These are phyloP conservation scores for Mycena indigotica DNA, from an alignment of 768 basidiomycete genomes.

Conservation along the genomic window DNA sequence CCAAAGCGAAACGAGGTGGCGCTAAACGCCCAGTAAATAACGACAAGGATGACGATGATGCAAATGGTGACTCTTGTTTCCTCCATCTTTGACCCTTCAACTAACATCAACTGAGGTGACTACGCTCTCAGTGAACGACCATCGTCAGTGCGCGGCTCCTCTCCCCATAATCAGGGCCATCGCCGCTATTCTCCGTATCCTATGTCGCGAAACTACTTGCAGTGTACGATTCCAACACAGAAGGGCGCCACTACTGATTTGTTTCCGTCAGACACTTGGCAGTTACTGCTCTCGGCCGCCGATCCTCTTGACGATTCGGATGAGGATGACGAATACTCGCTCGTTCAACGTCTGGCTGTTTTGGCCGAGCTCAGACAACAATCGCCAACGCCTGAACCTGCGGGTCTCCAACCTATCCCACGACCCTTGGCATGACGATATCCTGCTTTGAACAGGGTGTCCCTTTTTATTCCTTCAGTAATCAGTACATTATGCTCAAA, in stretches of 20 bases:
- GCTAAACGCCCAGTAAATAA: background rate
- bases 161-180: too few relatives aligned
- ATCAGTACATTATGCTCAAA: slow-evolving; percentile 25
- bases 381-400: slow-evolving; percentile 57
- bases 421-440: background rate
- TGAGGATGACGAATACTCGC: slow-evolving; percentile 58
- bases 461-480: slow-evolving; percentile 5
- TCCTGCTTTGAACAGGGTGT: background rate
- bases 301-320: slow-evolving; percentile 77
- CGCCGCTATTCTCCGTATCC: background rate
- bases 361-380: slow-evolving; percentile 60
- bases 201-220: slow-evolving; percentile 41
- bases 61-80: slow-evolving; percentile 24
- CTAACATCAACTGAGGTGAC: too few relatives aligned
- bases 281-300: slow-evolving; percentile 59
- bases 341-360: slow-evolving; percentile 63
- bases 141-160: background rate
- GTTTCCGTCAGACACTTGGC: slow-evolving; percentile 64
- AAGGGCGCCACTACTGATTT: background rate
- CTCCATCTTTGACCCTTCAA: too few relatives aligned
- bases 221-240: slow-evolving; percentile 47
- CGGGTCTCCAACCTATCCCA: slow-evolving; percentile 17
- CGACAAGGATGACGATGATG: slow-evolving; percentile 18
- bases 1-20: background rate
- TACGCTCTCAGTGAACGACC: background rate